Evolutionary conservation across 306 rosid genomes (phyloP).

Genomic region (Heteromeles arbutifolia): DNA sequence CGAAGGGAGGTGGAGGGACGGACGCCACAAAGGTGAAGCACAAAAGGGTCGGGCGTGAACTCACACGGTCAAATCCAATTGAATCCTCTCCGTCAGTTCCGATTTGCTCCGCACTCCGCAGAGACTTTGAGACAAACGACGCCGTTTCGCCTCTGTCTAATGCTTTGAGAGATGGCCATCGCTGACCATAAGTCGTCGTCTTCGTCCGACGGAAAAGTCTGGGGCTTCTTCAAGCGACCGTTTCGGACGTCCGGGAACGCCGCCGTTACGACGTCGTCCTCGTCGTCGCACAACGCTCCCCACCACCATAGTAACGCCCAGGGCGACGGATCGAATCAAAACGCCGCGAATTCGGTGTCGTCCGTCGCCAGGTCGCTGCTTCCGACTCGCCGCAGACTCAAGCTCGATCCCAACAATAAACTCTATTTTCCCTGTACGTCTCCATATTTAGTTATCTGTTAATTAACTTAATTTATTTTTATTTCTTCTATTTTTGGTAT

Average conservation of each 20-base stretch:
- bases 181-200: conserved; percentile 52
- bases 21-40: neutral
- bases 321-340: conserved; percentile 47
- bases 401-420: conserved; percentile 88
- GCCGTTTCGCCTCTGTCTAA: conserved; percentile 5
- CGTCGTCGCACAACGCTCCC: conserved; percentile 17
- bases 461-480: neutral
- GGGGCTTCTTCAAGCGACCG: conserved; percentile 87
- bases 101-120: neutral
- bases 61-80: conserved; percentile 16
- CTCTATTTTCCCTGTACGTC: conserved; percentile 89
- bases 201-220: conserved; percentile 71
- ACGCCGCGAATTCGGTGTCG: conserved; percentile 62
- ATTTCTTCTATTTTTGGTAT: neutral
- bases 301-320: neutral
- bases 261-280: conserved; percentile 41
- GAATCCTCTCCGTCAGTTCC: conserved; percentile 26
- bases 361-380: conserved; percentile 90
- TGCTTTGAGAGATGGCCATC: conserved; percentile 60
- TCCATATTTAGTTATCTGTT: neutral
- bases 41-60: conserved; percentile 21
- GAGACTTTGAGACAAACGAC: neutral
- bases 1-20: neutral
- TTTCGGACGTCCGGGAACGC: conserved; percentile 44
- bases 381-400: conserved; percentile 90